Evolutionary conservation across 768 basidiomycete genomes (phyloP).

Genomic region (Phaffia australis): DNA sequence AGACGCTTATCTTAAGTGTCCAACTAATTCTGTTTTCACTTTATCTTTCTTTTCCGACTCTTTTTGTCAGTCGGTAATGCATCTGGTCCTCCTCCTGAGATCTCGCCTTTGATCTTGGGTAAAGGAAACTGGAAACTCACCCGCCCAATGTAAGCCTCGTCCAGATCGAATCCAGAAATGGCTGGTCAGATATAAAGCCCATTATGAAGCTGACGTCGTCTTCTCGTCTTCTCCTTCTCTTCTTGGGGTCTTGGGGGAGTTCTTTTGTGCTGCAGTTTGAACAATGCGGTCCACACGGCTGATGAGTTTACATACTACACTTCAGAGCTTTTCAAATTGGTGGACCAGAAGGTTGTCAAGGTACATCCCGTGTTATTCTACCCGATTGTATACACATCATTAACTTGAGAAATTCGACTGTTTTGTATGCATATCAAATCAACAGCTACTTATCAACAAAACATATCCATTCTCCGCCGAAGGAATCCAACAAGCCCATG

Average conservation of each 20-base stretch:
- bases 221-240: constrained; percentile 31
- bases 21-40: constrained; percentile 66
- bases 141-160: constrained; percentile 56
- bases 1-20: constrained; percentile 43
- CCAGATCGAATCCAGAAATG: not conserved
- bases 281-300: constrained; percentile 44
- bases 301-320: constrained; percentile 63
- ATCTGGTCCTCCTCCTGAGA: constrained; percentile 49
- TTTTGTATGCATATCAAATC: not conserved
- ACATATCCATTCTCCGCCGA: constrained; percentile 78
- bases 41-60: constrained; percentile 50
- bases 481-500: constrained; percentile 64
- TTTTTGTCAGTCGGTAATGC: constrained; percentile 62
- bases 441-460: constrained; percentile 45
- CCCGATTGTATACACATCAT: not conserved
- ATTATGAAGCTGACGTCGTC: not conserved
- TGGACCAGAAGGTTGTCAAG: constrained; percentile 53
- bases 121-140: constrained; percentile 71
- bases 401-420: not conserved
- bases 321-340: constrained; percentile 51
- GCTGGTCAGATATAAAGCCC: not conserved
- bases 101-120: constrained; percentile 59
- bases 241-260: not conserved
- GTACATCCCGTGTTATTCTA: constrained; percentile 35
- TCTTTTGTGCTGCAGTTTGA: constrained; percentile 2